Percentiles rank a stretch among this genome's conserved stretches.
These are phyloP conservation scores for Cryptococcus sp. DNA, from an alignment of 1,284 basidiomycete species.

Conservation along the genomic window DNA sequence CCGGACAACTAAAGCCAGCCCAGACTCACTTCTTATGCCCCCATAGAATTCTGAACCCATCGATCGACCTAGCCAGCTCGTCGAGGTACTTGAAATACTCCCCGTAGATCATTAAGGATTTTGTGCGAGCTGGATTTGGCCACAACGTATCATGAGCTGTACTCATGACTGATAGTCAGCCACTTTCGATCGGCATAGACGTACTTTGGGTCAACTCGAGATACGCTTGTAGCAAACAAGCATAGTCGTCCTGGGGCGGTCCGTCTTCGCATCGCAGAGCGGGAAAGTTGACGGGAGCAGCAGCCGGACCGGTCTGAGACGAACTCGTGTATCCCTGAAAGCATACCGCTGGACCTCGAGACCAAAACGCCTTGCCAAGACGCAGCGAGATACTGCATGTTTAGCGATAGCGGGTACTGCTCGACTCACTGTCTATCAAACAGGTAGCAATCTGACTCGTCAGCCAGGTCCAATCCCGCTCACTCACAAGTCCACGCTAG, in stretches of 20 bases:
- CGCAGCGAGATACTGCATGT: constrained; percentile 36
- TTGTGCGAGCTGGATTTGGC: constrained; percentile 40
- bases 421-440: constrained; percentile 41
- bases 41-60: constrained; percentile 44
- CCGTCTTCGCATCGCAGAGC: constrained; percentile 27
- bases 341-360: constrained; percentile 43
- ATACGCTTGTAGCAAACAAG: constrained; percentile 42
- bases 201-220: constrained; percentile 42
- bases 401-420: neutral
- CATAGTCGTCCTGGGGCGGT: constrained; percentile 38
- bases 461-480: too few species aligned
- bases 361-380: constrained; percentile 47
- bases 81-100: constrained; percentile 46
- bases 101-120: constrained; percentile 38
- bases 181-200: neutral
- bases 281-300: constrained; percentile 41
- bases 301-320: constrained; percentile 41
- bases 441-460: constrained; percentile 40
- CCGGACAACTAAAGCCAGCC: too few species aligned
- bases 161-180: constrained; percentile 28
- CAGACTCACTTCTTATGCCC: constrained; percentile 28
- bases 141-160: constrained; percentile 47
- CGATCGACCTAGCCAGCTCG: constrained; percentile 40
- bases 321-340: constrained; percentile 45
- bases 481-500: constrained; percentile 45